Evolutionary conservation across 805 yeast species (phyloP), one percentile per base, ranked within the genome.

Genomic region (Scheffersomyces ergatensis): DNA sequence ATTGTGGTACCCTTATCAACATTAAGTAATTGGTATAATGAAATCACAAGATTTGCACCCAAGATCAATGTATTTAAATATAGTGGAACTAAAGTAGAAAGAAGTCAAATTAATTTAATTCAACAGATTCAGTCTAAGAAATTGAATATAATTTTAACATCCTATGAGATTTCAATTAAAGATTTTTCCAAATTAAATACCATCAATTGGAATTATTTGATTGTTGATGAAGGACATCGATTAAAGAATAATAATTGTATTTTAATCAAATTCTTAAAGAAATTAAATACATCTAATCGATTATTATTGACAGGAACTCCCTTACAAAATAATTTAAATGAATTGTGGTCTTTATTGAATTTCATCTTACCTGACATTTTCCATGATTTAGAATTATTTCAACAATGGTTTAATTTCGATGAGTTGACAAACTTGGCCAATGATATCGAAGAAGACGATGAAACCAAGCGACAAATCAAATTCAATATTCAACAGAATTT

Each of bases 161-260:
- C 93, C 19, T 92, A 89, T 66, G 97, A 92, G 55, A 72, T 85
- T 12, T 74, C 88, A 1, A 76, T 90, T 34, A 73, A 77, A 37
- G 98, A 93, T 55, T 75, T 80, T 33, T 63, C 65, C 23, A 72
- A 62, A 46, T 68, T 89, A 37, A 68, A 75, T 44, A 58, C 65
- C 2, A 62, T 76, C 9, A 62, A 67, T 18, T 90, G 97, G 97
- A 85, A 82, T 45, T 92, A 80, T 56, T 65, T 92, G 39, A 85
- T 90, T 37, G 96, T 92, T 15, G 99, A 92, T 61, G 99, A 92
- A 62, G 99, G 98, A 5, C 99, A 92, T 61, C 70, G 99, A 30
- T 69, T 92, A 50, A 93, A 92, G 55, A 92, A 92, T 58, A 75
- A 82, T 47, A 80, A 90, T 51, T 87, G 96, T 60, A 68, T 80